These are phyloP conservation scores for Babesia gibsoni DNA, from an alignment of 169 alveolate species.

Conservation along the genomic window DNA sequence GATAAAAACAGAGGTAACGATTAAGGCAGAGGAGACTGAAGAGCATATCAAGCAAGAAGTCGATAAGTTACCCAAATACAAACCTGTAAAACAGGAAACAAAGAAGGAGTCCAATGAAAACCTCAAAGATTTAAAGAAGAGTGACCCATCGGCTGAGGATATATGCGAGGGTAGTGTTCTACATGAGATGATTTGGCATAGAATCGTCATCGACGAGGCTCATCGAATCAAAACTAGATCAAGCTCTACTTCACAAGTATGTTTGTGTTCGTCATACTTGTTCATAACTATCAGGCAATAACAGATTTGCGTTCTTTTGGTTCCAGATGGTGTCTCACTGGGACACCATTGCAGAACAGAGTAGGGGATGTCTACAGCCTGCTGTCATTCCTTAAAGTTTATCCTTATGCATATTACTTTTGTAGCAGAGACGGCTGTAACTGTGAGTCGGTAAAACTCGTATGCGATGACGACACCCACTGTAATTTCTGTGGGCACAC, in stretches of 20 bases:
- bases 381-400: constrained; percentile 76
- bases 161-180: constrained; percentile 67
- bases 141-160: constrained; percentile 24
- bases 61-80: not conserved
- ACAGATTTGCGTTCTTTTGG: constrained; percentile 67
- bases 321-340: constrained; percentile 93
- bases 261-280: not conserved
- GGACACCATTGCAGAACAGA: constrained; percentile 96
- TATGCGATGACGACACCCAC: constrained; percentile 71
- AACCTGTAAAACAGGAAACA: constrained; percentile 1
- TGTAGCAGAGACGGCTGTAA: constrained; percentile 83
- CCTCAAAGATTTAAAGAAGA: not conserved
- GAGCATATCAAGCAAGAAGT: not conserved
- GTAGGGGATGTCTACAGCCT: constrained; percentile 93
- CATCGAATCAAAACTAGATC: constrained; percentile 92
- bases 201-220: constrained; percentile 94
- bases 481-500: constrained; percentile 83
- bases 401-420: constrained; percentile 85
- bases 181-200: constrained; percentile 72
- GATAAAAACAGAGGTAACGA: not conserved
- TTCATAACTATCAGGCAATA: constrained; percentile 39
- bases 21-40: no score
- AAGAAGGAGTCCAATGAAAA: constrained; percentile 16
- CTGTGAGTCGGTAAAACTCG: constrained; percentile 75
- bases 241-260: constrained; percentile 84